Evolutionary conservation across 805 yeast species (phyloP).

Genomic region (Candida patagonica): DNA sequence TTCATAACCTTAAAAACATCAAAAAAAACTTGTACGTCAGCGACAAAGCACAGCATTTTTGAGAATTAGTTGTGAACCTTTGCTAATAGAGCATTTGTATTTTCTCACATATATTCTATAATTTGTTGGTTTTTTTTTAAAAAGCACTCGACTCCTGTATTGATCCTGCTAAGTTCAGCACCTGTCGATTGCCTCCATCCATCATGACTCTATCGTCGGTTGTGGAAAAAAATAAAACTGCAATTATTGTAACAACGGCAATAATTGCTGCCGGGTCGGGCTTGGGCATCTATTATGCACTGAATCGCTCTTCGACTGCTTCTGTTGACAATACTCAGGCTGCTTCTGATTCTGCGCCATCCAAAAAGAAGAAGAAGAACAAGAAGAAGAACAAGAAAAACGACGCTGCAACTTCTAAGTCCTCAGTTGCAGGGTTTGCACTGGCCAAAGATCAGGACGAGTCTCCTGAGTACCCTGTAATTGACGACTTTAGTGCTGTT

Average conservation of each 20-base stretch:
- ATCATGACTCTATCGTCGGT: conserved; percentile 16
- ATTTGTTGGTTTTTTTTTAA: too few species aligned
- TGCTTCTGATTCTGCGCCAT: neutral
- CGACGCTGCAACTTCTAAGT: conserved; percentile 1
- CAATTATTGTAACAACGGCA: conserved; percentile 51
- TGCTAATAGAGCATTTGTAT: too few species aligned
- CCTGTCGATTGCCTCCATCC: too few species aligned
- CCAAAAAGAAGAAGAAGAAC: conserved; percentile 10
- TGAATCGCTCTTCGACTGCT: neutral
- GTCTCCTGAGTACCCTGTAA: conserved; percentile 28
- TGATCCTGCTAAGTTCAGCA: too few species aligned
- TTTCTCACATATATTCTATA: too few species aligned
- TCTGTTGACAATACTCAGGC: conserved; percentile 20
- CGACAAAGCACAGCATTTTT: too few species aligned
- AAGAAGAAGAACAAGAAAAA: conserved; percentile 14
- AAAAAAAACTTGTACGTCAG: too few species aligned
- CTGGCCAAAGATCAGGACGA: conserved; percentile 12
- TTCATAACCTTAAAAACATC: too few species aligned
- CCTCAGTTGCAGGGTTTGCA: conserved; percentile 17
- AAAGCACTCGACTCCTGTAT: too few species aligned
- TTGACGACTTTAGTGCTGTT: conserved; percentile 22
- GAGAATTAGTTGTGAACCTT: too few species aligned
- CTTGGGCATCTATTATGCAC: conserved; percentile 40
- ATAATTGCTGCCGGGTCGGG: conserved; percentile 58
- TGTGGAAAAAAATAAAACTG: conserved; percentile 48